These are phyloP conservation scores for Heritiera littoralis DNA, from an alignment of 345 rosid genomes.

Conservation along the genomic window DNA sequence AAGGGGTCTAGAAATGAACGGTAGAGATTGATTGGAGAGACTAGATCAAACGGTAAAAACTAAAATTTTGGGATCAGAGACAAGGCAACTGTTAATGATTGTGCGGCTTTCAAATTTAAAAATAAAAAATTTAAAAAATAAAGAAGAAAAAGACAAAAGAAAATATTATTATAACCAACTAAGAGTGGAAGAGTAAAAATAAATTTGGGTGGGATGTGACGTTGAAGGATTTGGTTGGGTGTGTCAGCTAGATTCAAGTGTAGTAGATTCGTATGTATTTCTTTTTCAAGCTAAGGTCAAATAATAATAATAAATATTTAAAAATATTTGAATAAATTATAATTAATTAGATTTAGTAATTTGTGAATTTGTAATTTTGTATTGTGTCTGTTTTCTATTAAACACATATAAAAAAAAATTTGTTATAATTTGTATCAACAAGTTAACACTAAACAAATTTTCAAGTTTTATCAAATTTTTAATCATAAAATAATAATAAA, in stretches of 20 bases:
- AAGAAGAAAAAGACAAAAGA: background rate
- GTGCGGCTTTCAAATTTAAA: background rate
- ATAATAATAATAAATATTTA: too few relatives aligned
- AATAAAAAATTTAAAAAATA: background rate
- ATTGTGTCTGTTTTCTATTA: too few relatives aligned
- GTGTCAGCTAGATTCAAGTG: background rate
- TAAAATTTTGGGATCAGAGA: background rate
- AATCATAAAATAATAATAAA: too few relatives aligned
- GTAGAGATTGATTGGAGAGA: conserved; percentile 24
- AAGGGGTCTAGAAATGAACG: conserved; percentile 18
- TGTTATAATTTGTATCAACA: too few relatives aligned
- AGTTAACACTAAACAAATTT: too few relatives aligned
- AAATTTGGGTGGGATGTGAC: background rate
- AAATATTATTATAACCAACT: background rate
- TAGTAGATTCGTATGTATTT: background rate
- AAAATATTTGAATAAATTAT: too few relatives aligned
- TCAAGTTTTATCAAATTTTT: too few relatives aligned
- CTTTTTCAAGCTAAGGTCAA: too few relatives aligned
- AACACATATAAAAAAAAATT: too few relatives aligned
- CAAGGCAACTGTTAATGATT: background rate
- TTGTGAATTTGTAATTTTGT: too few relatives aligned
- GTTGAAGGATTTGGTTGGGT: background rate
- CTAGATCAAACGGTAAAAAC: conserved; percentile 31
- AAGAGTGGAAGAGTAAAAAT: too few relatives aligned
- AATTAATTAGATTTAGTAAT: too few relatives aligned